Evolutionary conservation across 2,329 filamentous ascomycete genomes (phyloP).

Genomic region (Zymoseptoria crescenta): DNA sequence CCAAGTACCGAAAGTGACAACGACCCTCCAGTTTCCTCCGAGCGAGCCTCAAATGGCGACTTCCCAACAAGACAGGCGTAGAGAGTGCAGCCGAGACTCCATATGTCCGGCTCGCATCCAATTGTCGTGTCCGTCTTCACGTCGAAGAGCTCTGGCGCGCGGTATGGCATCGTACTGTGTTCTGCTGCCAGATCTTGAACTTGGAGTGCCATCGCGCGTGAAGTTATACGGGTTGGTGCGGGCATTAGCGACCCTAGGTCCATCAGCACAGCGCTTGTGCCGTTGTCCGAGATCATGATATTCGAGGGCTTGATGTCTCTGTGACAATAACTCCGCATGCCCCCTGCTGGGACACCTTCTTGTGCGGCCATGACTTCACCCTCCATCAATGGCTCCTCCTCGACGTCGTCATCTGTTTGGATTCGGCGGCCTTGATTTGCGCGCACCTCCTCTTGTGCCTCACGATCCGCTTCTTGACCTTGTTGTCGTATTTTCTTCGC

Average conservation of each 20-base stretch:
- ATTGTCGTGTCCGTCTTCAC: conserved; percentile 87
- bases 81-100: conserved; percentile 94
- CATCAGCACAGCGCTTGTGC: conserved; percentile 86
- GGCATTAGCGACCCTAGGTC: conserved; percentile 87
- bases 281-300: conserved; percentile 96
- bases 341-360: conserved; percentile 59
- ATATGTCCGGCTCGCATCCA: conserved; percentile 96
- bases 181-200: conserved; percentile 93
- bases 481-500: conserved; percentile 49
- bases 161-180: conserved; percentile 97
- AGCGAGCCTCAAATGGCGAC: conserved; percentile 90
- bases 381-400: conserved; percentile 71
- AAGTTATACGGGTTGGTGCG: conserved; percentile 82
- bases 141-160: conserved; percentile 94
- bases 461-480: conserved; percentile 47
- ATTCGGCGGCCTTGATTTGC: conserved; percentile 39
- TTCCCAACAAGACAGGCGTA: conserved; percentile 96
- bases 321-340: conserved; percentile 78
- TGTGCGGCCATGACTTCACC: conserved; percentile 62
- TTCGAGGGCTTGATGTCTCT: conserved; percentile 97
- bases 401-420: conserved; percentile 49
- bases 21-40: conserved; percentile 90
- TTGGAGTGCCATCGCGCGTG: conserved; percentile 78
- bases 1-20: conserved; percentile 86
- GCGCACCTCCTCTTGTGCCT: conserved; percentile 38